Percentiles rank a stretch among this genome's conserved stretches.
Evolutionary conservation across 2,329 filamentous ascomycete species (phyloP).

Genomic region (Xylariaceae sp.): DNA sequence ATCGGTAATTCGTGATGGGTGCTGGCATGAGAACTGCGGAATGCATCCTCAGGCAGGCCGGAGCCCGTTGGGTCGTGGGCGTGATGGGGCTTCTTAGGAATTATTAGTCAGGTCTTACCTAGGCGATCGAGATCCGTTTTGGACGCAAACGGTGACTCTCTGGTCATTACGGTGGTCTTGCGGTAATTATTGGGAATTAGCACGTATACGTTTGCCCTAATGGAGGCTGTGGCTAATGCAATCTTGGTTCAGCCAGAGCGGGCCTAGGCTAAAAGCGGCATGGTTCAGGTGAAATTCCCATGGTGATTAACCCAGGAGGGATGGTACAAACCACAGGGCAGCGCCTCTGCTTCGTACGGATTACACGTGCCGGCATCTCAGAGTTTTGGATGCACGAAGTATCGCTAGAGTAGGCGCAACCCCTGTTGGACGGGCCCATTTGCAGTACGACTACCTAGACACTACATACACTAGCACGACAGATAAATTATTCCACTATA

Average conservation of each 20-base stretch:
- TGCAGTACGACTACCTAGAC: neutral
- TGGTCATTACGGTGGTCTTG: neutral
- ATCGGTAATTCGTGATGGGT: no score
- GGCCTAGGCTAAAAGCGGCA: neutral
- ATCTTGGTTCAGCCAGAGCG: neutral
- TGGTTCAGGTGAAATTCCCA: neutral
- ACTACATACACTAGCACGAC: neutral
- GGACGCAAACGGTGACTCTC: neutral
- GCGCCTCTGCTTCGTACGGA: neutral
- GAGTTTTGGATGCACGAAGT: neutral
- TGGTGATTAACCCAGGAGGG: neutral
- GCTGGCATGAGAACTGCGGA: no score
- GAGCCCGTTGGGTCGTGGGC: no score
- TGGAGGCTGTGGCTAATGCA: neutral
- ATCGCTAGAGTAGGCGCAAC: neutral
- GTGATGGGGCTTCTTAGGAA: no score
- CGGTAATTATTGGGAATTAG: neutral
- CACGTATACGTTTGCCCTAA: neutral
- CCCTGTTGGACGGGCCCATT: neutral
- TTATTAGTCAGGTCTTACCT: no score
- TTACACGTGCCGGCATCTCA: neutral
- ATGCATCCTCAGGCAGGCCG: no score
- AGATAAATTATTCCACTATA: neutral
- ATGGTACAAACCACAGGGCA: no score
- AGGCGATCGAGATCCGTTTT: neutral